Conservation (phyloP, 805 yeast genomes). For the Hyphopichia homilentoma region DNA sequence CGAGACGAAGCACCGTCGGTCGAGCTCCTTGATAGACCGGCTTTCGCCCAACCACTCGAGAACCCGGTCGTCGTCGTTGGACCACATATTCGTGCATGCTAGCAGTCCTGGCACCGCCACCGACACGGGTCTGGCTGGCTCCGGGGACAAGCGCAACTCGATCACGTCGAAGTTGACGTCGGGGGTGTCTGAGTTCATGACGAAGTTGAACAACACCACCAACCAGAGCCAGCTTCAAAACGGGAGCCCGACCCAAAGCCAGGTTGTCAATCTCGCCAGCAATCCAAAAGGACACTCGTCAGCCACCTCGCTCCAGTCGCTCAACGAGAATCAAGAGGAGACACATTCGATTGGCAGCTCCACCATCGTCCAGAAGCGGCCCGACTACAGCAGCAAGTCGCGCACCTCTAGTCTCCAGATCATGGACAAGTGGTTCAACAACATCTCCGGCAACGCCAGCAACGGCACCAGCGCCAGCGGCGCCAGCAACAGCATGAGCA, state of each 20-base stretch:
- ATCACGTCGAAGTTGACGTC: constrained; percentile 36
- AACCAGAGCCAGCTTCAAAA: constrained; percentile 4
- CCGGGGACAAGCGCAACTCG: constrained; percentile 24
- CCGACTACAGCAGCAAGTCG: constrained; percentile 20
- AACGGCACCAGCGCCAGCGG: constrained; percentile 1
- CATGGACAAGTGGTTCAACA: constrained; percentile 43
- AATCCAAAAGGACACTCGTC: constrained; percentile 12
- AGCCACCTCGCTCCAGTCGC: constrained; percentile 30
- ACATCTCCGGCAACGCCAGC: constrained; percentile 14
- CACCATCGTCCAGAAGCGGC: constrained; percentile 13
- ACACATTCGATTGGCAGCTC: constrained; percentile 3
- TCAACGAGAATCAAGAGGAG: constrained; percentile 17
- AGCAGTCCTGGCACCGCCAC: constrained; percentile 2
- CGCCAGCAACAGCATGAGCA: constrained; percentile 6
- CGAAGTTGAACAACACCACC: constrained; percentile 27
- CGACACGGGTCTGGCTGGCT: constrained; percentile 5
- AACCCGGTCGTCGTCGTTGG: constrained; percentile 37
- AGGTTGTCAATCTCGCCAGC: constrained; percentile 9
- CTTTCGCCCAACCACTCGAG: constrained; percentile 35
- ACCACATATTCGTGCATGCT: constrained; percentile 7
- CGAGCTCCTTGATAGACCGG: constrained; percentile 24
- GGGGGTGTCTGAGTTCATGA: constrained; percentile 43
- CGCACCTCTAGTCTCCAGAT: constrained; percentile 38
- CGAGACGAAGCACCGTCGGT: constrained; percentile 6
- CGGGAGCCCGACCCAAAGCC: background rate